phyloP scores from a whole-genome alignment of 768 basidiomycete genomes.

The Phylloporus scabripes region DNA sequence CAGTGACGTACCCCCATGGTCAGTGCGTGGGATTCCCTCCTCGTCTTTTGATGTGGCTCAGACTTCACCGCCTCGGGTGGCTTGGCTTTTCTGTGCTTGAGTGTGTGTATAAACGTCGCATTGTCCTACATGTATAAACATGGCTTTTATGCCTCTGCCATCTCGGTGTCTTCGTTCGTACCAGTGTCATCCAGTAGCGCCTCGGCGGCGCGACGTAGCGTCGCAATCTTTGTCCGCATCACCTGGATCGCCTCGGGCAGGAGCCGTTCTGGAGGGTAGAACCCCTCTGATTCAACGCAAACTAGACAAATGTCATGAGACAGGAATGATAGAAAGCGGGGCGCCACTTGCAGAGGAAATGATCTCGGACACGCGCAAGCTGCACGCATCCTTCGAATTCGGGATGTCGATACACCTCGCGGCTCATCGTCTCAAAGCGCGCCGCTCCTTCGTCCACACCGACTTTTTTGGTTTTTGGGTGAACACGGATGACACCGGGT shows the following conservation, averaged over 20 bases:
- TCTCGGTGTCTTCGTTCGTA: conserved; percentile 47
- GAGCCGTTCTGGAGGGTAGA: conserved; percentile 79
- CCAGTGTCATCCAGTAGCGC: conserved; percentile 43
- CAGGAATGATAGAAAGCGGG: background rate
- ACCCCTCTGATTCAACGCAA: conserved; percentile 86
- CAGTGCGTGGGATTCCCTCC: background rate
- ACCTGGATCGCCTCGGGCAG: conserved; percentile 75
- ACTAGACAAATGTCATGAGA: conserved; percentile 41
- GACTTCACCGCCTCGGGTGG: background rate
- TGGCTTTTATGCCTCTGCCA: conserved; percentile 37
- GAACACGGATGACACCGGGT: conserved; percentile 66
- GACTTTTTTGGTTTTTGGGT: conserved; percentile 52
- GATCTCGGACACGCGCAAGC: conserved; percentile 82
- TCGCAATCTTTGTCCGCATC: conserved; percentile 73
- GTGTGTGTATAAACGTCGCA: background rate
- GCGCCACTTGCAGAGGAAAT: conserved; percentile 76
- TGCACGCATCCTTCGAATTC: conserved; percentile 84
- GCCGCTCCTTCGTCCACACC: conserved; percentile 60
- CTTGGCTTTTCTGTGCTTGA: background rate
- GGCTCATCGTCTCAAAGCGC: conserved; percentile 81
- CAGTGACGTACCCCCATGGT: conserved; percentile 5
- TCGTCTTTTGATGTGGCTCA: background rate
- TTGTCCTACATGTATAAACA: too few species aligned
- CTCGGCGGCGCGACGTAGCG: conserved; percentile 54
- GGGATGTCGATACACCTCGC: conserved; percentile 88